Percentiles rank a stretch among this genome's conserved stretches.
These are phyloP conservation scores for Eurotiales sp. DNA, from an alignment of 2,329 filamentous ascomycete species.

Conservation along the genomic window DNA sequence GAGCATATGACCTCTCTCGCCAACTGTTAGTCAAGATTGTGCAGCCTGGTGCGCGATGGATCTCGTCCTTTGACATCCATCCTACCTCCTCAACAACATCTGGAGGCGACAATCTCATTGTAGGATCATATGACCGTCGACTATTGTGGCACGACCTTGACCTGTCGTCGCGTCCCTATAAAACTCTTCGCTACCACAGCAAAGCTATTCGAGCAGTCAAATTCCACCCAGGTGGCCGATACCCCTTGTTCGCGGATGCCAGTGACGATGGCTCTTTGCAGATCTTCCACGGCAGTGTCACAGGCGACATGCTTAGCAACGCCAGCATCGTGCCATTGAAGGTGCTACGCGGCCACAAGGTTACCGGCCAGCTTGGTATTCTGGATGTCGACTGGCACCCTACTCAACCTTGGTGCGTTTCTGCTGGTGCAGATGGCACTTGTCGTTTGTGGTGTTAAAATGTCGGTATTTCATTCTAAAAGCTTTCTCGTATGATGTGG, in stretches of 20 bases:
- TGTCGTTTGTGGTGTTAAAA: conserved; percentile 77
- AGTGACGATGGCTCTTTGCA: conserved; percentile 93
- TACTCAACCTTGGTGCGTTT: conserved; percentile 87
- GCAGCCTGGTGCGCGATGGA: conserved; percentile 90
- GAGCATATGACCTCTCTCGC: conserved; percentile 87
- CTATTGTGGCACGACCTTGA: conserved; percentile 97
- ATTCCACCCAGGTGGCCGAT: conserved; percentile 72
- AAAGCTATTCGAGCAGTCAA: conserved; percentile 87
- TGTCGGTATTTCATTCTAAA: neutral
- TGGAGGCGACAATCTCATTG: conserved; percentile 87
- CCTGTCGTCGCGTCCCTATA: conserved; percentile 84
- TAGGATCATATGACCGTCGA: conserved; percentile 90
- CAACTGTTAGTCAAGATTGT: conserved; percentile 91
- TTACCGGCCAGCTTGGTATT: conserved; percentile 81
- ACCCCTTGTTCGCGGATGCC: conserved; percentile 88
- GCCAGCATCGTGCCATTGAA: conserved; percentile 95
- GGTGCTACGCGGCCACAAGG: conserved; percentile 83
- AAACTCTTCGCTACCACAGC: conserved; percentile 90
- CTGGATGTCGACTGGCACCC: conserved; percentile 97
- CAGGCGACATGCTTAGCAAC: conserved; percentile 91
- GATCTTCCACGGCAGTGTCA: conserved; percentile 95
- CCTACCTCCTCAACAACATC: conserved; percentile 84
- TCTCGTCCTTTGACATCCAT: conserved; percentile 90
- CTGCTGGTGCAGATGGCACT: conserved; percentile 89
- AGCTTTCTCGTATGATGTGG: neutral